Percentiles rank a stretch among this genome's conserved stretches.
Conservation (phyloP, 2,329 filamentous ascomycete genomes). For the Furcasterigmium sp. region DNA sequence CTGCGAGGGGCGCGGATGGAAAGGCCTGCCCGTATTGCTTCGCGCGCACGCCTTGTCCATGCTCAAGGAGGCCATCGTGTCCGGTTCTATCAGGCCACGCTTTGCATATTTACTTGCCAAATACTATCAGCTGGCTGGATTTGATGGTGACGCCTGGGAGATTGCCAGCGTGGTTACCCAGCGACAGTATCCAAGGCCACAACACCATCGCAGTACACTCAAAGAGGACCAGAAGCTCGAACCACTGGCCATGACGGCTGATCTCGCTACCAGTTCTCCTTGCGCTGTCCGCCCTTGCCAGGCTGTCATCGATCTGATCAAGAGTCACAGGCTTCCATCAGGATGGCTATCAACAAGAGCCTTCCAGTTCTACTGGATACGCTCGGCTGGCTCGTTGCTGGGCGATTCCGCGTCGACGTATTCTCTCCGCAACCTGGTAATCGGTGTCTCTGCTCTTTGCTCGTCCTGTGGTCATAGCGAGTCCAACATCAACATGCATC, state of each 20-base stretch:
- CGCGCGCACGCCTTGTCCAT: slow-evolving; percentile 40
- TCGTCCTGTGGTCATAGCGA: background rate
- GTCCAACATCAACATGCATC: background rate
- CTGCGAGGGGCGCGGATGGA: slow-evolving; percentile 34
- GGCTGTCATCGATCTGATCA: slow-evolving; percentile 2
- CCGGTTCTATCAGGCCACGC: slow-evolving; percentile 33
- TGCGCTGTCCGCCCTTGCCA: background rate
- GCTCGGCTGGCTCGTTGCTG: background rate
- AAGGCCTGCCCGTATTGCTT: slow-evolving; percentile 36
- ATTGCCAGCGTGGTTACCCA: slow-evolving; percentile 30
- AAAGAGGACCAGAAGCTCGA: slow-evolving; percentile 17
- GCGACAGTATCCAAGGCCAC: slow-evolving; percentile 28
- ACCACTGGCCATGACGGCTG: slow-evolving; percentile 26
- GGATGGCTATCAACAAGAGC: slow-evolving; percentile 1
- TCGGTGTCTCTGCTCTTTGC: background rate
- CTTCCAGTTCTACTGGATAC: background rate
- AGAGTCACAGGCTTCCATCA: background rate
- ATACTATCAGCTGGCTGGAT: slow-evolving; percentile 30
- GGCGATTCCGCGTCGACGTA: background rate
- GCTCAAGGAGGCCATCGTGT: slow-evolving; percentile 33
- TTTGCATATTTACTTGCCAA: slow-evolving; percentile 35
- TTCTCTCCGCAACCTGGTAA: background rate
- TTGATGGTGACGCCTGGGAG: slow-evolving; percentile 32
- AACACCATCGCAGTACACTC: slow-evolving; percentile 22
- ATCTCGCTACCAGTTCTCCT: too few species aligned